phyloP scores from a whole-genome alignment of 805 yeast species.

The Monosporozyma siamensis region DNA sequence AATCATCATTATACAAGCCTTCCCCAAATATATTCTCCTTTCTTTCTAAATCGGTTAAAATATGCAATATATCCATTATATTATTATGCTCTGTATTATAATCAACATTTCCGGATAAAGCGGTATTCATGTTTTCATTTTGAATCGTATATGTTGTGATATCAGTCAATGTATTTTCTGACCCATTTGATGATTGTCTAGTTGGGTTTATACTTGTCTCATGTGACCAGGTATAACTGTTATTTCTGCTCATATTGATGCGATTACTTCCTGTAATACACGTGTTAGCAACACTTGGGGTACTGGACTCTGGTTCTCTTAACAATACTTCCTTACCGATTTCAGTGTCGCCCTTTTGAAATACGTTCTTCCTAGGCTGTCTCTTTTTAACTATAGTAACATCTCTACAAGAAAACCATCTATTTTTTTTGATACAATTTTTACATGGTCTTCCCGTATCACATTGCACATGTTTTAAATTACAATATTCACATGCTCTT shows the following conservation, averaged over 20 bases:
- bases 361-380: background rate
- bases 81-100: too few species aligned
- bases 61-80: too few species aligned
- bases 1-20: too few species aligned
- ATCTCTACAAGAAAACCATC: constrained; percentile 48
- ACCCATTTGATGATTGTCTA: background rate
- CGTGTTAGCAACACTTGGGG: too few species aligned
- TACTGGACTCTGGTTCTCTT: too few species aligned
- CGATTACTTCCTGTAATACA: background rate
- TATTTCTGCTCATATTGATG: background rate
- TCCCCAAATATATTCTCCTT: too few species aligned
- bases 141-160: background rate
- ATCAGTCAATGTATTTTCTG: background rate
- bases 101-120: too few species aligned
- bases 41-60: too few species aligned
- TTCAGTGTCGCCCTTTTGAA: too few species aligned
- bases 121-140: too few species aligned
- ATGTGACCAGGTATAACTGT: background rate
- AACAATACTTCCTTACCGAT: too few species aligned
- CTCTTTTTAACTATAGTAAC: constrained; percentile 12
- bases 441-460: constrained; percentile 58
- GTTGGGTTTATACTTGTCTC: background rate
- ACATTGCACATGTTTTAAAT: constrained; percentile 64
- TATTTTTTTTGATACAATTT: constrained; percentile 56
- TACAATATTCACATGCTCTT: constrained; percentile 67